phyloP scores from a whole-genome alignment of 1,284 basidiomycete species.

The Schizophyllum commune region DNA sequence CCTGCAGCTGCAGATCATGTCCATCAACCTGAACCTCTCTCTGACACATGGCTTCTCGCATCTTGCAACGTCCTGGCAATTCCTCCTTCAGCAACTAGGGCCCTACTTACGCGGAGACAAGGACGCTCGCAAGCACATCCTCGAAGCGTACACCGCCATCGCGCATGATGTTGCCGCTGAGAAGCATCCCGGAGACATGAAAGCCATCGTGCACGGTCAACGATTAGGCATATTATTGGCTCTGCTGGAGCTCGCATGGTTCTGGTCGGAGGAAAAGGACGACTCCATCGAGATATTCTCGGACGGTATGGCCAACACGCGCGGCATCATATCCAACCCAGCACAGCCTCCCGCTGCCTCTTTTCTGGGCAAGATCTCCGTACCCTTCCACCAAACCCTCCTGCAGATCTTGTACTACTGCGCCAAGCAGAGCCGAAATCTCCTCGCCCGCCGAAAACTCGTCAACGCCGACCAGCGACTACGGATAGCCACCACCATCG shows the following conservation, averaged over 20 bases:
- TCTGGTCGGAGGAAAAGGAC: slow-evolving; percentile 52
- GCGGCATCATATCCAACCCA: slow-evolving; percentile 64
- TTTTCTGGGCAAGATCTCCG: slow-evolving; percentile 56
- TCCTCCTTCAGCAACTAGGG: slow-evolving; percentile 56
- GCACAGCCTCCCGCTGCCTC: slow-evolving; percentile 72
- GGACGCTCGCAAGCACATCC: slow-evolving; percentile 44
- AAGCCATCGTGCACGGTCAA: slow-evolving; percentile 74
- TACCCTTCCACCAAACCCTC: slow-evolving; percentile 75
- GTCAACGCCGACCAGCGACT: slow-evolving; percentile 57
- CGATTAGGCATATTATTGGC: slow-evolving; percentile 70
- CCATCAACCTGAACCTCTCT: slow-evolving; percentile 81
- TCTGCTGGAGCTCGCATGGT: slow-evolving; percentile 74
- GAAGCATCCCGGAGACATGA: slow-evolving; percentile 73
- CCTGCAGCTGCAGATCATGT: slow-evolving; percentile 45
- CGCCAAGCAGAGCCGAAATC: slow-evolving; percentile 49
- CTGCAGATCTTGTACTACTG: slow-evolving; percentile 79
- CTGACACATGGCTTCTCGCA: slow-evolving; percentile 73
- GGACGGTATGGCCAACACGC: slow-evolving; percentile 51
- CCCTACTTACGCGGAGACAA: slow-evolving; percentile 58
- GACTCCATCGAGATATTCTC: slow-evolving; percentile 55
- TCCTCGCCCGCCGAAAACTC: slow-evolving; percentile 39
- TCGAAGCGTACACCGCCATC: slow-evolving; percentile 56
- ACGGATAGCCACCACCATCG: slow-evolving; percentile 49
- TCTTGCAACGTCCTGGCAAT: slow-evolving; percentile 74
- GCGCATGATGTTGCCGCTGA: slow-evolving; percentile 66